phyloP scores from a whole-genome alignment of 495 filamentous ascomycete species.

The Melanomma pulvis-pyrius region DNA sequence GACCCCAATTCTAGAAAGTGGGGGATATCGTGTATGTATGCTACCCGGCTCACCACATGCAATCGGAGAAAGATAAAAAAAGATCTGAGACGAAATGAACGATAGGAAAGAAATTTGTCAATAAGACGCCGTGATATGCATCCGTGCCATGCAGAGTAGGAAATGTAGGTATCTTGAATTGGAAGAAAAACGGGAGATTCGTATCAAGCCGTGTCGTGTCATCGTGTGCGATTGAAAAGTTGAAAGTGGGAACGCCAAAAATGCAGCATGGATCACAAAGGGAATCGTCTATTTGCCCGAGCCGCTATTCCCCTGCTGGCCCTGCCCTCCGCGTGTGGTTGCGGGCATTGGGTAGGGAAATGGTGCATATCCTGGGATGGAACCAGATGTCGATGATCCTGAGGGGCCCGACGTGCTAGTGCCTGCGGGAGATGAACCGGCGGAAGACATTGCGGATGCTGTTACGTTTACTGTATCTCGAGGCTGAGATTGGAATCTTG shows the following conservation, averaged over 20 bases:
- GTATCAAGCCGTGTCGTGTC: conserved; percentile 3
- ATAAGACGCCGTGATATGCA: background rate
- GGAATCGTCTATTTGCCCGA: conserved; percentile 26
- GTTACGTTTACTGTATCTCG: background rate
- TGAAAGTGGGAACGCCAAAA: conserved; percentile 8
- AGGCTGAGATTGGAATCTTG: conserved; percentile 17
- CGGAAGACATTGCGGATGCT: conserved; percentile 30
- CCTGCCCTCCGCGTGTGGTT: background rate
- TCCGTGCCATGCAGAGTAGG: conserved; percentile 1
- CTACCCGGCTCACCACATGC: background rate
- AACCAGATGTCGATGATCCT: conserved; percentile 14
- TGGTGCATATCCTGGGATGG: conserved; percentile 25
- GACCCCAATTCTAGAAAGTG: background rate
- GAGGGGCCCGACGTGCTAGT: conserved; percentile 25
- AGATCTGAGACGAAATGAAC: background rate
- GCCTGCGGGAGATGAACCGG: conserved; percentile 31
- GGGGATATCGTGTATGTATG: background rate
- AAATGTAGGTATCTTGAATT: conserved; percentile 8
- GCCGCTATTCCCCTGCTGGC: background rate
- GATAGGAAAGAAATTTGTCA: background rate
- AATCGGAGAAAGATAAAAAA: background rate
- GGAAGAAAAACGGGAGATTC: background rate
- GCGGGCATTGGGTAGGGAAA: conserved; percentile 34
- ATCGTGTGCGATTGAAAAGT: background rate
- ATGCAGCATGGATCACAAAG: conserved; percentile 3